A percentile compares a stretch with the other conserved stretches of the same genome.
These are phyloP conservation scores for Chlorella sp. DNA, from an alignment of 139 green algal species.

Conservation along the genomic window DNA sequence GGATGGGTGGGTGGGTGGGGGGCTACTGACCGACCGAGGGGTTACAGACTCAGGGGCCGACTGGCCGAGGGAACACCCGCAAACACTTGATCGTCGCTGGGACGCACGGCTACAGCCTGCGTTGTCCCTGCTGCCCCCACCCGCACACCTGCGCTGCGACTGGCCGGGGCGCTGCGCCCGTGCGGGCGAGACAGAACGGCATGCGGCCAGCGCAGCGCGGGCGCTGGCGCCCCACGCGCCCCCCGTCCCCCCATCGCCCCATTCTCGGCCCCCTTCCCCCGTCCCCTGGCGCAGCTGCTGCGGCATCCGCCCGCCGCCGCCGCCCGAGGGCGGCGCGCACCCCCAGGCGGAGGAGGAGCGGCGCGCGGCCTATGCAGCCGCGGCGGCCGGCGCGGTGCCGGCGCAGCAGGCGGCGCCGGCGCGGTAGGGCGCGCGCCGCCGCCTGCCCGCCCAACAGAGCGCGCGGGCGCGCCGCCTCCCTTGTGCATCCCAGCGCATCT, in stretches of 20 bases:
- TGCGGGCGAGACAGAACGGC: background rate
- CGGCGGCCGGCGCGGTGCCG: background rate
- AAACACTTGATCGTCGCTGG: background rate
- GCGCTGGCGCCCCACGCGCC: no score
- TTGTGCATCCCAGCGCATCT: no score
- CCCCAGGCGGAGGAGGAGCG: no score
- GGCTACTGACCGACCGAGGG: no score
- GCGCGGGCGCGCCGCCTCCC: no score
- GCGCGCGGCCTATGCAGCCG: background rate
- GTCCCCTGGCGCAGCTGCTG: background rate
- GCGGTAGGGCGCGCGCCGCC: background rate
- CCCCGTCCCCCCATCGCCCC: background rate
- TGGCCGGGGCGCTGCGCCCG: background rate
- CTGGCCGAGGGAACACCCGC: background rate
- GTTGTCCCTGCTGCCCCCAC: background rate
- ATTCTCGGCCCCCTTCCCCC: background rate
- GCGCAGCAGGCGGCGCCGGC: background rate
- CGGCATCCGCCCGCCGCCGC: conserved; percentile 10
- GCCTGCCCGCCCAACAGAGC: no score
- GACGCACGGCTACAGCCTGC: background rate
- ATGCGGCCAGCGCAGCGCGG: background rate
- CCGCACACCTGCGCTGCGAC: background rate
- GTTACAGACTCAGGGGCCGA: no score
- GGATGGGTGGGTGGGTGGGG: background rate
- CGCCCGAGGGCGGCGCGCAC: no score